Percentiles rank a stretch among this genome's conserved stretches.
Conservation (phyloP, 306 rosid species). For the Rosa multiflora region DNA sequence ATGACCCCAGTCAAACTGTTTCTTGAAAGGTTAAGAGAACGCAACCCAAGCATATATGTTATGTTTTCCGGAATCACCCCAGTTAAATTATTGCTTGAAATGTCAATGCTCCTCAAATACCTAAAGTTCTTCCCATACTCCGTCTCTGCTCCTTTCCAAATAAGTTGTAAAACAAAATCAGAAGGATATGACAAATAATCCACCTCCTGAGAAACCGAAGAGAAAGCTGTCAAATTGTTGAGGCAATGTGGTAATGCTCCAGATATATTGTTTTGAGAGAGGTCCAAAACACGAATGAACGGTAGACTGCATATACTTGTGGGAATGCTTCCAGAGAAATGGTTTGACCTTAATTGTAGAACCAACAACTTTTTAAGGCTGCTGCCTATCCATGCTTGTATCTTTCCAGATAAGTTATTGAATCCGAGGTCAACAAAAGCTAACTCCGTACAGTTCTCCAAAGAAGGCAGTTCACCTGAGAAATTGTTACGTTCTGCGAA, state of each 20-base stretch:
- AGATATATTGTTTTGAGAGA: background rate
- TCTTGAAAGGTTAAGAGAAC: no score
- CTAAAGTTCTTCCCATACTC: no score
- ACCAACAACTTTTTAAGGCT: background rate
- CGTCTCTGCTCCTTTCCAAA: no score
- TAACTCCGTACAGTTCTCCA: slow-evolving; percentile 17
- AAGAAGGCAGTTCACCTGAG: slow-evolving; percentile 24
- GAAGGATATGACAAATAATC: no score
- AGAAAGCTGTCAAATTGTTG: slow-evolving; percentile 13
- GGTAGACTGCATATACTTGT: background rate
- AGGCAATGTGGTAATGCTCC: slow-evolving; percentile 11
- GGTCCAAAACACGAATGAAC: slow-evolving; percentile 3
- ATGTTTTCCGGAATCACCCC: no score
- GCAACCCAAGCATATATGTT: no score
- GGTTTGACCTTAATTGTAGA: slow-evolving; percentile 13
- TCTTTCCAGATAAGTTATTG: slow-evolving; percentile 20
- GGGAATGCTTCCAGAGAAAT: slow-evolving; percentile 19
- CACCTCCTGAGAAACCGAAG: background rate
- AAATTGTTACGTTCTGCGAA: background rate
- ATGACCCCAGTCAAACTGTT: no score
- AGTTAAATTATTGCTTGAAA: no score
- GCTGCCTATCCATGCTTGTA: slow-evolving; percentile 23
- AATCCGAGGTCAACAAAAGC: slow-evolving; percentile 18
- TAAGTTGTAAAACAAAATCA: no score
- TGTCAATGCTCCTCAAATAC: no score